Base-by-base conservation (phyloP, 176 grass and related monocot species). In the Rhynchospora pubera region DNA sequence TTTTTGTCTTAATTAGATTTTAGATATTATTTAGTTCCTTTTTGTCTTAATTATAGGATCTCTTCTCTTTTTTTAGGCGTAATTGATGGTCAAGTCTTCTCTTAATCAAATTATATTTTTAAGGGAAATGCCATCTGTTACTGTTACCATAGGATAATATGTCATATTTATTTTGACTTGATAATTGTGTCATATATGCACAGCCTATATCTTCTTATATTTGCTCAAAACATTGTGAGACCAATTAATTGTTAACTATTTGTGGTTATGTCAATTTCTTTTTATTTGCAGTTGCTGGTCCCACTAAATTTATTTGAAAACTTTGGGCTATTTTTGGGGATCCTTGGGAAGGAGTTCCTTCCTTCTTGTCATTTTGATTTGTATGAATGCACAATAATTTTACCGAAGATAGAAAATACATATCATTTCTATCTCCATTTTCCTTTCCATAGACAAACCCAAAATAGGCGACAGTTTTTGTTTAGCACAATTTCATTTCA, bases 111-210 rank as follows among this genome's bases (percentile, higher is more conserved):
- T 16, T 69, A 69, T 6, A 44, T 69, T 69, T 10, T 65, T 39
- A 51, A 65, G 23, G 23, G 62, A 65, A 65, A 32, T 65, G 13
- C 62, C 13, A 65, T 65, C 22, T 65, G 62, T 11, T 12, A 30
- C 13, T 30, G 28, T 28, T 46, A 70, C 39, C 46, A 70, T 47
- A 45, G 8, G 34, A 61, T 44, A 21, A 70, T 70, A 45, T 70
- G 39, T 70, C 18, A 70, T 45, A 68, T 8, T 44, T 69, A 3
- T 75, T 53, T 75, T 75, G 71, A 53, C 71, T 75, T 67, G 65
- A n/a, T 67, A 75, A 75, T 28, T 51, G 18, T 69, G 52, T 71
- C 67, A 48, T 71, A 48, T 71, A 51, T 14, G 21, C 70, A 14
- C 11, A 9, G 16, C 46, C 70, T n/a, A 74, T 46, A 28, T 74